Base-by-base conservation (phyloP, 2,329 filamentous ascomycete genomes). In the Whalleya microplaca region DNA sequence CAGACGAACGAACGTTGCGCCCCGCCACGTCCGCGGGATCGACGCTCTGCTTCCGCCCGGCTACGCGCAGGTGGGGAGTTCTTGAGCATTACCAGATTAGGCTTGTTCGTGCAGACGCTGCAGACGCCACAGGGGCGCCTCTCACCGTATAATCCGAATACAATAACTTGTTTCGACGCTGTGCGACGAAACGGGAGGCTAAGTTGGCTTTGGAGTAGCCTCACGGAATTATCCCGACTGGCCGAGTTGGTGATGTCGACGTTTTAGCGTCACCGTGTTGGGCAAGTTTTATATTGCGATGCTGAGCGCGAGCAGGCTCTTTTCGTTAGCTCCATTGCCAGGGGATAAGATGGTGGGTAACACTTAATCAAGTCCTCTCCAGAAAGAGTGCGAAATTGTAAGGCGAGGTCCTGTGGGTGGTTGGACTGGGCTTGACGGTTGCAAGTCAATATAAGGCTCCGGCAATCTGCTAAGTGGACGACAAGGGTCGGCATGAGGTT, bases 191-290 rank as follows among this genome's bases (percentile, higher is more conserved):
- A 27, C 20, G 32, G 48, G n/a, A 29, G 40, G 41, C 45, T 50
- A 32, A 14, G 16, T 10, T 23, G 3, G 9, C 14, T 37, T 20
- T 29, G 21, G 37, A 27, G 32, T 20, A 40, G 43, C 32, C 18
- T 14, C 19, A 10, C 47, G 49, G 53, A 51, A 51, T 51, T 49
- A 48, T 48, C 45, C 43, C 23, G 29, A 21, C 41, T 40, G 29
- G 37, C 32, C 32, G 14, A 37, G 32, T 14, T 37, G 32, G 14
- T 37, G 9, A 37, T 37, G 32, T 37, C 14, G 23, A 37, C 3
- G 32, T 14, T 12, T 12, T 14, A 37, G 32, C 14, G 32, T 37
- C 14, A 37, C 32, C 3, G 32, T 3, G 14, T 9, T n/a, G n/a
- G 23, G 23, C 9, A 4, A 9, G 23, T 27, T 27, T 27, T 27